Conservation (phyloP, 345 rosid genomes). For the Gossypium arboreum region DNA sequence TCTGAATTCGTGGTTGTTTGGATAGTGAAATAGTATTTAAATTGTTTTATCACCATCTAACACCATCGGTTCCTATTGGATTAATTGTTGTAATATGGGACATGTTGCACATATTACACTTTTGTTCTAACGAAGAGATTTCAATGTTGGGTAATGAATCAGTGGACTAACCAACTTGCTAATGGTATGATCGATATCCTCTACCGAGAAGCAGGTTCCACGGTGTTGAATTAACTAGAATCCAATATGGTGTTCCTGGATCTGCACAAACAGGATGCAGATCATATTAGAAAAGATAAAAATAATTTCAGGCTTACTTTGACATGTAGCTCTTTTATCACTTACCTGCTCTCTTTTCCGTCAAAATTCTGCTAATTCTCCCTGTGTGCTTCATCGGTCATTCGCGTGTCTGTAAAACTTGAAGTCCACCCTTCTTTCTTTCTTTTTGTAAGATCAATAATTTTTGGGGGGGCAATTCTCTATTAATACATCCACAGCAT, state of each 20-base stretch:
- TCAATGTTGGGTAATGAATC: background rate
- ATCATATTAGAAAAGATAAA: no score
- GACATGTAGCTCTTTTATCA: constrained; percentile 11
- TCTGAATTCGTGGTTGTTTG: background rate
- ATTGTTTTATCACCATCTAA: background rate
- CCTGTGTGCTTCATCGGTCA: background rate
- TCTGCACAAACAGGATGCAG: background rate
- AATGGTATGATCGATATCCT: background rate
- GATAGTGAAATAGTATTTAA: background rate
- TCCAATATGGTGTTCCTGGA: background rate
- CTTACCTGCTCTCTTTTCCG: background rate
- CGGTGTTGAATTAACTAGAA: background rate
- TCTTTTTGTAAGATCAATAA: background rate
- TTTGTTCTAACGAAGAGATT: background rate
- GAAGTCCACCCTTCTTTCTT: background rate
- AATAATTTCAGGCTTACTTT: no score
- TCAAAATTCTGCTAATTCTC: background rate
- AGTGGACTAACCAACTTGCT: background rate
- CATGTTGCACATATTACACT: background rate
- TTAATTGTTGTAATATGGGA: no score
- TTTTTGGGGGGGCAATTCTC: no score
- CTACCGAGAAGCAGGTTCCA: background rate
- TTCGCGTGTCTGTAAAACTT: background rate
- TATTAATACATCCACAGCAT: background rate
- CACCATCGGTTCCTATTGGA: background rate